Evolutionary conservation across 495 filamentous ascomycete genomes (phyloP).

Genomic region (Apiosordaria backusii): DNA sequence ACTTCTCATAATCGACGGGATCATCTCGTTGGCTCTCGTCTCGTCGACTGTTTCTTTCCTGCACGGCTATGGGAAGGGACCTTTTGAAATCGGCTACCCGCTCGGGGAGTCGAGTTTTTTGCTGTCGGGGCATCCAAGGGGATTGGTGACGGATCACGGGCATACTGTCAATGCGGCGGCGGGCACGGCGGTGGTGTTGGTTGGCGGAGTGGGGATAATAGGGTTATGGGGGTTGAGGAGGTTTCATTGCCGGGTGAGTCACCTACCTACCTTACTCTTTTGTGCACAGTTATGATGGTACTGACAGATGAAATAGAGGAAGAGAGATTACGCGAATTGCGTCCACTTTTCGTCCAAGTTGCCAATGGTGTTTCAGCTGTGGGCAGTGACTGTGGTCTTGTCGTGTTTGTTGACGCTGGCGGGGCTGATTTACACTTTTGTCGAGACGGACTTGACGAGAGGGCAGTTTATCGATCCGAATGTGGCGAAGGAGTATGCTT

Average conservation of each 20-base stretch:
- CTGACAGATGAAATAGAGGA: constrained; percentile 19
- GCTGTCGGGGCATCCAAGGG: constrained; percentile 40
- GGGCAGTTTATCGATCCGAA: constrained; percentile 40
- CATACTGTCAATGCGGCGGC: constrained; percentile 50
- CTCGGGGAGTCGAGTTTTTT: constrained; percentile 27
- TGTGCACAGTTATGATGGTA: constrained; percentile 16
- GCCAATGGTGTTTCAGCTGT: constrained; percentile 35
- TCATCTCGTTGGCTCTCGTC: constrained; percentile 45
- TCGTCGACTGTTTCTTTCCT: constrained; percentile 50
- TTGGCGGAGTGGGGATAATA: constrained; percentile 45
- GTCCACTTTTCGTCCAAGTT: background rate
- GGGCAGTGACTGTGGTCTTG: constrained; percentile 41
- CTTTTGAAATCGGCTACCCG: constrained; percentile 32
- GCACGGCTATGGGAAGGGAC: constrained; percentile 36
- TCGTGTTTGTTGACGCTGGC: constrained; percentile 45
- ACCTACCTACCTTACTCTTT: background rate
- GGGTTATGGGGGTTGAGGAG: constrained; percentile 37
- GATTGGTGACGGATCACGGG: constrained; percentile 45
- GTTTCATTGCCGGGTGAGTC: background rate
- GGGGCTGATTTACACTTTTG: constrained; percentile 45
- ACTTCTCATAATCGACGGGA: constrained; percentile 41
- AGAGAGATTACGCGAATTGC: constrained; percentile 5
- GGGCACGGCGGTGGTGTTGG: constrained; percentile 47
- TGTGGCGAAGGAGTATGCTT: constrained; percentile 29
- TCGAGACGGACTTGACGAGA: constrained; percentile 40